Evolutionary conservation across 2,329 filamentous ascomycete genomes (phyloP).

Genomic region (Cladosporium sphaerospermum): DNA sequence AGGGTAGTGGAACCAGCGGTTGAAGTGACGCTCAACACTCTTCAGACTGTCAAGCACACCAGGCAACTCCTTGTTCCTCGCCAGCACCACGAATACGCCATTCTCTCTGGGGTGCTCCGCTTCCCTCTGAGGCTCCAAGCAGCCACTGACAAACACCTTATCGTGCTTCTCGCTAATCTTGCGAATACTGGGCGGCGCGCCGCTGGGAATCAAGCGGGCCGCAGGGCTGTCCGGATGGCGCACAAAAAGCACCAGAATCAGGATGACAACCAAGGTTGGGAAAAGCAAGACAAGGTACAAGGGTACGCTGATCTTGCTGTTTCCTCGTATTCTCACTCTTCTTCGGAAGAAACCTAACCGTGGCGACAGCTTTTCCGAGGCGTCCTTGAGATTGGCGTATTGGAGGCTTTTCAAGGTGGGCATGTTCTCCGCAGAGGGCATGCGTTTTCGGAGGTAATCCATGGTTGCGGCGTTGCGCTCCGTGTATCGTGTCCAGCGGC

Average conservation of each 20-base stretch:
- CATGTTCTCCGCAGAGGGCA: conserved; percentile 37
- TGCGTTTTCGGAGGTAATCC: conserved; percentile 39
- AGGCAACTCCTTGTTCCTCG: conserved; percentile 91
- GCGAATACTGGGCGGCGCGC: conserved; percentile 80
- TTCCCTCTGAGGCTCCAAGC: conserved; percentile 66
- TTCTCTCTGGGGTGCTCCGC: conserved; percentile 77
- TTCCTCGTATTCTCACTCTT: conserved; percentile 81
- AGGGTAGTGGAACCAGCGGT: conserved; percentile 96
- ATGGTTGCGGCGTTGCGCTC: conserved; percentile 25
- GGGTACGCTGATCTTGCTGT: conserved; percentile 87
- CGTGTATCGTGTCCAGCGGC: conserved; percentile 5
- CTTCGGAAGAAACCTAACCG: conserved; percentile 75
- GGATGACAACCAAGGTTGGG: conserved; percentile 80
- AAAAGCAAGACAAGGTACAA: conserved; percentile 89
- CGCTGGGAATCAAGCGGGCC: conserved; percentile 78
- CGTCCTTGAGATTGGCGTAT: conserved; percentile 30
- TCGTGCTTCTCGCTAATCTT: conserved; percentile 95
- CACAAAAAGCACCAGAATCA: conserved; percentile 85
- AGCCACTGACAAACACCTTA: conserved; percentile 91
- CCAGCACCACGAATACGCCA: conserved; percentile 90
- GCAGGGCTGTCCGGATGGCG: conserved; percentile 78
- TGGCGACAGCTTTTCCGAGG: conserved; percentile 39
- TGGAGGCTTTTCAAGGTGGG: conserved; percentile 39
- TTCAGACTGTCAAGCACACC: conserved; percentile 95
- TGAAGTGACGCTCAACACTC: conserved; percentile 97